phyloP scores from a whole-genome alignment of 805 yeast species.

The Ogataea nonfermentans region DNA sequence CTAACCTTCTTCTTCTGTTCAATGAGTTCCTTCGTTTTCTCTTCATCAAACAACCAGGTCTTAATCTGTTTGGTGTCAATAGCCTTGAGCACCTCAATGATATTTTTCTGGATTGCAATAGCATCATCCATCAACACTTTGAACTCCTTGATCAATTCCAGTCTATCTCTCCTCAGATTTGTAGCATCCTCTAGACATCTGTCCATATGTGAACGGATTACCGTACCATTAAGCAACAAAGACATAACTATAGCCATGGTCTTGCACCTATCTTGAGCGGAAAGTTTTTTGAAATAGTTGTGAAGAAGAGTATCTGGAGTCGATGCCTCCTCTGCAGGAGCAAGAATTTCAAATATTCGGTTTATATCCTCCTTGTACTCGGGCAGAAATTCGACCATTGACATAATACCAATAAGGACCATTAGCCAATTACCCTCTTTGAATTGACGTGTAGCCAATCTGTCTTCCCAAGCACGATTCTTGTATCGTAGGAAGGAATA shows the following conservation, averaged over 20 bases:
- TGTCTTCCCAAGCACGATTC: constrained; percentile 71
- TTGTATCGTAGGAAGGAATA: constrained; percentile 51
- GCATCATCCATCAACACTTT: constrained; percentile 53
- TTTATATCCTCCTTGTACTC: constrained; percentile 49
- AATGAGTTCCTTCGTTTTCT: constrained; percentile 20
- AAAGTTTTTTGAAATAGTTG: constrained; percentile 55
- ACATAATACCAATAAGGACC: constrained; percentile 69
- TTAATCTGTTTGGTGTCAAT: constrained; percentile 25
- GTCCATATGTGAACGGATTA: constrained; percentile 65
- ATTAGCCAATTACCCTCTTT: constrained; percentile 86
- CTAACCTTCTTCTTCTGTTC: constrained; percentile 25
- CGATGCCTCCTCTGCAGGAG: constrained; percentile 54
- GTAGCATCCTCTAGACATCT: constrained; percentile 64
- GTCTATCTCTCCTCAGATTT: constrained; percentile 58
- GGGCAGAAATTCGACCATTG: constrained; percentile 55
- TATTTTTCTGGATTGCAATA: constrained; percentile 42
- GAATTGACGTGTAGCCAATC: constrained; percentile 70
- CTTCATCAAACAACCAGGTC: constrained; percentile 25
- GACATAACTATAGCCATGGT: constrained; percentile 63
- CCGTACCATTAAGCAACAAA: constrained; percentile 54
- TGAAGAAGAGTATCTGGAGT: constrained; percentile 47
- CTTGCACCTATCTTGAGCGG: constrained; percentile 52
- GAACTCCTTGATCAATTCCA: constrained; percentile 63
- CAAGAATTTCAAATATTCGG: constrained; percentile 49
- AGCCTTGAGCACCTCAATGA: constrained; percentile 32